Conservation (phyloP, 352 stramenopile genomes). For the Phytophthora meadii region DNA sequence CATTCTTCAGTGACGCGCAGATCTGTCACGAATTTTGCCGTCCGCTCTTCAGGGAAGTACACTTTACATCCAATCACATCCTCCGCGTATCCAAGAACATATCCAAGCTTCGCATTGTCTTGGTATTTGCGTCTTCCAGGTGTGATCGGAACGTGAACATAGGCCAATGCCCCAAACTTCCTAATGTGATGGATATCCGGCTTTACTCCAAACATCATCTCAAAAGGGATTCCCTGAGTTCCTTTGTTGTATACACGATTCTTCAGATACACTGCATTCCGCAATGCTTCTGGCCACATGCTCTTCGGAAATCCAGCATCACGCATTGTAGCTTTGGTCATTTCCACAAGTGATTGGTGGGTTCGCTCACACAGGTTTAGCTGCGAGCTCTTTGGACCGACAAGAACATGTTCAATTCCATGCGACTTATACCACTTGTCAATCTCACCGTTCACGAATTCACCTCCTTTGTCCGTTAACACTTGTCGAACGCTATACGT, state of each 20-base stretch:
- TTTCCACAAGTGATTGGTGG: conserved; percentile 8
- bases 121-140: conserved; percentile 8
- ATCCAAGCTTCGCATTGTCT: conserved; percentile 6
- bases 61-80: conserved; percentile 12
- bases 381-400: conserved; percentile 19
- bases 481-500: neutral
- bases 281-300: conserved; percentile 10
- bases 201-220: conserved; percentile 17
- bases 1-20: conserved; percentile 4
- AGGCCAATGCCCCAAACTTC: conserved; percentile 12
- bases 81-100: conserved; percentile 9
- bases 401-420: conserved; percentile 12
- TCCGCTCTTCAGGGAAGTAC: conserved; percentile 5
- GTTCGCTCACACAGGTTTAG: conserved; percentile 15
- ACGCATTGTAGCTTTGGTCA: conserved; percentile 7
- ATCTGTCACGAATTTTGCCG: conserved; percentile 12
- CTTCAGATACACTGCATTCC: conserved; percentile 18
- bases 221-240: conserved; percentile 1
- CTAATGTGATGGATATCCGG: conserved; percentile 14
- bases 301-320: conserved; percentile 4
- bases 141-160: neutral
- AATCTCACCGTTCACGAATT: conserved; percentile 8
- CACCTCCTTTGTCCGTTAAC: conserved; percentile 5
- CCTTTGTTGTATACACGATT: conserved; percentile 16
- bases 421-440: conserved; percentile 3